Conservation (phyloP, 2,329 filamentous ascomycete genomes). For the Trichoderma sp. region DNA sequence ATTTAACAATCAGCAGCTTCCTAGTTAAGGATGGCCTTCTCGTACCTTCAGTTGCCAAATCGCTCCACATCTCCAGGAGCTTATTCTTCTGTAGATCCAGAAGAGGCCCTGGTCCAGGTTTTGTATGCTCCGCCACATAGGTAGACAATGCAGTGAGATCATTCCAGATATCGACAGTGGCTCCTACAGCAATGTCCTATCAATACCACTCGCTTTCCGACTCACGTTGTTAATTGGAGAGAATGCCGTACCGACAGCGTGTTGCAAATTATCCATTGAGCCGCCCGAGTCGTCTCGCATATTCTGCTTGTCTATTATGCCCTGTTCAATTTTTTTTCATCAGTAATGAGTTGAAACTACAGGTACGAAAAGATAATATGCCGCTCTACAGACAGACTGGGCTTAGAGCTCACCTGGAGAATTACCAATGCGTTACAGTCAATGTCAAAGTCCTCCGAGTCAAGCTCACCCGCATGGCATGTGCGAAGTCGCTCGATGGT, state of each 20-base stretch:
- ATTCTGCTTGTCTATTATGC: not conserved
- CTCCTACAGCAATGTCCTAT: not conserved
- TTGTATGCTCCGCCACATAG: not conserved
- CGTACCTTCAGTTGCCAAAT: not conserved
- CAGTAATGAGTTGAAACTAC: too few species aligned
- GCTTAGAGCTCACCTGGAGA: not conserved
- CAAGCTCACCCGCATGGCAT: not conserved
- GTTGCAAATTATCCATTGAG: not conserved
- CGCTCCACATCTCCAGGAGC: not conserved
- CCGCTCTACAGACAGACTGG: rapidly evolving
- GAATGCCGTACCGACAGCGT: not conserved
- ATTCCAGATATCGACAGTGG: not conserved
- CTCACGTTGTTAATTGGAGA: too few species aligned
- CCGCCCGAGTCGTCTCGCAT: not conserved
- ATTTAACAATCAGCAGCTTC: not conserved
- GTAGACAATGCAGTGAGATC: not conserved
- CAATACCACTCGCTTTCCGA: not conserved
- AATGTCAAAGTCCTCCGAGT: not conserved
- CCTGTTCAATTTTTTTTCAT: too few species aligned
- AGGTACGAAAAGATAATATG: not conserved
- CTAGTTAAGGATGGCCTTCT: not conserved
- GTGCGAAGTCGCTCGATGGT: not conserved
- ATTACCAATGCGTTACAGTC: not conserved
- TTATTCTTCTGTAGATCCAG: not conserved
- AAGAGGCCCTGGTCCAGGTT: not conserved